These are phyloP conservation scores for Talaromyces sp. DNA, from an alignment of 2,329 filamentous ascomycete genomes.

Conservation along the genomic window DNA sequence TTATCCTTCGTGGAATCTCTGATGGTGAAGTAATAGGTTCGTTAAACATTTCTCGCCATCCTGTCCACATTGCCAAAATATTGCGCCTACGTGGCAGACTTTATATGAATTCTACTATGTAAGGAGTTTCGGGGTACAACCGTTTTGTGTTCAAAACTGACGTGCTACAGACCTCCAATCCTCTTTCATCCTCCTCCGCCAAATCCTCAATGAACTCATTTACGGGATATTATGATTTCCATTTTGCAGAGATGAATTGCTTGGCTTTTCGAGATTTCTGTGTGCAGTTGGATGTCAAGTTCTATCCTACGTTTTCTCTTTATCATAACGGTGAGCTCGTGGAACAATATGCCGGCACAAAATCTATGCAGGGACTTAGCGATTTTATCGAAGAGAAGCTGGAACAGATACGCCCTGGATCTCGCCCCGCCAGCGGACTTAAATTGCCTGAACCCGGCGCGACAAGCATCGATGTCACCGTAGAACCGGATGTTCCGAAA, in stretches of 20 bases:
- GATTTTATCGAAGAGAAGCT: conserved; percentile 69
- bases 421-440: conserved; percentile 62
- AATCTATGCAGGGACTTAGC: conserved; percentile 62
- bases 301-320: conserved; percentile 72
- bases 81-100: conserved; percentile 84
- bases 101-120: conserved; percentile 84
- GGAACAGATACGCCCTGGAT: conserved; percentile 74
- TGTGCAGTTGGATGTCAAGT: conserved; percentile 57
- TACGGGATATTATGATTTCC: conserved; percentile 78
- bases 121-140: conserved; percentile 17
- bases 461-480: conserved; percentile 41
- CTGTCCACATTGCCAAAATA: conserved; percentile 67
- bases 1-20: conserved; percentile 8
- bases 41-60: conserved; percentile 50
- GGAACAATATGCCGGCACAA: conserved; percentile 61
- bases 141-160: conserved; percentile 19
- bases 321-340: conserved; percentile 71
- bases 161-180: conserved; percentile 64
- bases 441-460: conserved; percentile 68
- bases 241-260: conserved; percentile 83
- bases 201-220: conserved; percentile 61
- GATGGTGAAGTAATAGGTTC: conserved; percentile 36
- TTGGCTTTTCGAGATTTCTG: conserved; percentile 77
- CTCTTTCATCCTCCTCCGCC: conserved; percentile 50
- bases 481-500: conserved; percentile 32